Conservation (phyloP, 371 early-diverging fungal genomes). For the Saksenaea vasiformis region DNA sequence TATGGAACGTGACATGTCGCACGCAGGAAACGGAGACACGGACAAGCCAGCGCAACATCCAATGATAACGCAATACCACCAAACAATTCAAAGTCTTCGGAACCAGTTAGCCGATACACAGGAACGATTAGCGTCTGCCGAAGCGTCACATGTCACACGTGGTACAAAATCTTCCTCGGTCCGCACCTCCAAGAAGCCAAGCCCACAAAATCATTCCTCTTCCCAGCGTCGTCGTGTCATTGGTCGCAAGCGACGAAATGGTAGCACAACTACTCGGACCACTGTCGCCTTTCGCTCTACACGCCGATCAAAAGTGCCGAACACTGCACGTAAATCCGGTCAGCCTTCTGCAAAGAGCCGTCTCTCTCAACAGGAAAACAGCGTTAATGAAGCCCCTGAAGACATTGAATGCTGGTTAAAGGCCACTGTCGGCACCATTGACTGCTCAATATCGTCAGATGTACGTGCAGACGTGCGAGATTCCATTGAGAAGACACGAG, state of each 20-base stretch:
- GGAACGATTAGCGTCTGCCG: constrained; percentile 31
- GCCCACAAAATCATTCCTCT: constrained; percentile 1
- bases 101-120: constrained; percentile 48
- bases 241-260: constrained; percentile 16
- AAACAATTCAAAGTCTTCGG: constrained; percentile 53
- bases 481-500: constrained; percentile 64
- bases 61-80: constrained; percentile 55
- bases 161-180: constrained; percentile 1
- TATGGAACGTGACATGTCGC: constrained; percentile 51
- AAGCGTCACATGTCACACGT: constrained; percentile 18
- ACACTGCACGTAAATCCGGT: neutral
- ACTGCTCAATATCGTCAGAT: constrained; percentile 8
- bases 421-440: constrained; percentile 5
- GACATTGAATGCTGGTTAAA: constrained; percentile 29
- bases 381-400: constrained; percentile 7
- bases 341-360: neutral
- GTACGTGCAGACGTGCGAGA: constrained; percentile 51
- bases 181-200: neutral
- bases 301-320: constrained; percentile 9
- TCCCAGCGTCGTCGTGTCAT: constrained; percentile 7
- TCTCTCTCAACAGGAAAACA: constrained; percentile 2
- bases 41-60: constrained; percentile 34
- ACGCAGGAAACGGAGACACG: constrained; percentile 7
- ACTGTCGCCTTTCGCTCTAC: neutral
- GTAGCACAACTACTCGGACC: constrained; percentile 10